These are phyloP conservation scores for Phytophthora pini DNA, from an alignment of 352 stramenopile genomes.

Conservation along the genomic window DNA sequence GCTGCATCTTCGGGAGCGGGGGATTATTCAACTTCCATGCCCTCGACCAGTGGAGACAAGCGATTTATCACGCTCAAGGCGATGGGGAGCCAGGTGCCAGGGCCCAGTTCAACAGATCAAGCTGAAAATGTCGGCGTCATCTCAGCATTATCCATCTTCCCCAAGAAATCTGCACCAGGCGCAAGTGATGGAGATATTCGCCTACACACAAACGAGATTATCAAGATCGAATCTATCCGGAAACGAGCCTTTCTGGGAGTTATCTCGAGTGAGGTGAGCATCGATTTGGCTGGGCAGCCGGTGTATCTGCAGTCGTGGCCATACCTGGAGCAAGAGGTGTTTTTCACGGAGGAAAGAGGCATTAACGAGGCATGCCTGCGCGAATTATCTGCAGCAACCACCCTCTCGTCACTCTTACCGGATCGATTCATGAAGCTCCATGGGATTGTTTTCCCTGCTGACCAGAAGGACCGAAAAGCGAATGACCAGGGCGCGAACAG, in stretches of 20 bases:
- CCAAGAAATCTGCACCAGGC: constrained; percentile 40
- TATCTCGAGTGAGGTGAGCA: constrained; percentile 40
- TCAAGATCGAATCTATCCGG: constrained; percentile 64
- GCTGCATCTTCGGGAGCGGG: constrained; percentile 3
- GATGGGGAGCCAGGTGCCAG: constrained; percentile 22
- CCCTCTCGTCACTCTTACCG: constrained; percentile 49
- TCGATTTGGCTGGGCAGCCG: constrained; percentile 56
- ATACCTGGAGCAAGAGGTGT: constrained; percentile 65
- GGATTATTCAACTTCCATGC: neutral
- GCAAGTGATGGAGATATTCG: constrained; percentile 35
- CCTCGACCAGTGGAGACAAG: constrained; percentile 11
- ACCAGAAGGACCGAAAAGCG: constrained; percentile 37
- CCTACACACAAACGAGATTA: constrained; percentile 51
- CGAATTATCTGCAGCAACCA: constrained; percentile 56
- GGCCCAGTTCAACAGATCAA: constrained; percentile 18
- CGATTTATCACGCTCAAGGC: constrained; percentile 37
- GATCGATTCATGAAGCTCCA: constrained; percentile 63
- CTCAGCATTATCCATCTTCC: constrained; percentile 45
- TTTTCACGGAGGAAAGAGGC: constrained; percentile 54
- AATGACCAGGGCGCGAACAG: constrained; percentile 13
- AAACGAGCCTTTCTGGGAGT: constrained; percentile 69
- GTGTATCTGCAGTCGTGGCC: constrained; percentile 86
- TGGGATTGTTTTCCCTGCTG: constrained; percentile 77
- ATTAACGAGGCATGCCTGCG: constrained; percentile 65
- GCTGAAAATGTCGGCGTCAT: constrained; percentile 14